Evolutionary conservation across 805 yeast species (phyloP), one percentile per base, ranked within the genome.

Genomic region (Tanozyma kutaoensis): DNA sequence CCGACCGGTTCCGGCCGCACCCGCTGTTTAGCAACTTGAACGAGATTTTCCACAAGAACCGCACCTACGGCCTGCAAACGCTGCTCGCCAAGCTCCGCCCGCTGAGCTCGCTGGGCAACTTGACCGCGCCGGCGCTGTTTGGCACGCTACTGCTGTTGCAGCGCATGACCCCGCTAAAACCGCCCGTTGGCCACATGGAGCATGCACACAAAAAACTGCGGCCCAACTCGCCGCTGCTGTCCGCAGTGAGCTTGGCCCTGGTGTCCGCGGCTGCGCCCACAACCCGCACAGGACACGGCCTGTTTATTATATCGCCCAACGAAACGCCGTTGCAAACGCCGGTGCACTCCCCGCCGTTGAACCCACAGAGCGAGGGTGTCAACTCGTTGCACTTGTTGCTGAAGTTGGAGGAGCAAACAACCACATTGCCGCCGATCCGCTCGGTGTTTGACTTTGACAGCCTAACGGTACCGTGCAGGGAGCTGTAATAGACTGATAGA

Each of bases 301-400:
- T 43, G 8, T 51, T 52, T 27, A 40, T 50, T 8, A 33, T 40
- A 15, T 37, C 58, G 12, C 58, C 69, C 24, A 50, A 46, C 27
- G 69, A 62, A 10, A 66, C 72, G 5, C 72, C 72, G 8, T 36
- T 64, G 22, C 64, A 60, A 31, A 66, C 71, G 0, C 69, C 69
- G 10, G 38, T 55, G 16, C 70, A 66, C 29, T 56, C 66, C 25
- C 72, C 72, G n/a, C 62, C 49, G 24, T 37, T 65, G 24, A 46
- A 40, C 23, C 51, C 62, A 3, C 45, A 42, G 30, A 20, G 21
- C 12, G 30, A 32, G 23, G 40, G 31, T 10, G 26, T 42, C 26
- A 43, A 39, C 26, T 39, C 50, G 17, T 29, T 43, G 13, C 41
- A 39, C 22, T 36, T 50, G 29, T 34, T 47, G 24, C 38, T 42